Percentiles rank a stretch among this genome's conserved stretches.
These are phyloP conservation scores for Cryptomeria japonica DNA, from an alignment of 75 land plant species.

Conservation along the genomic window DNA sequence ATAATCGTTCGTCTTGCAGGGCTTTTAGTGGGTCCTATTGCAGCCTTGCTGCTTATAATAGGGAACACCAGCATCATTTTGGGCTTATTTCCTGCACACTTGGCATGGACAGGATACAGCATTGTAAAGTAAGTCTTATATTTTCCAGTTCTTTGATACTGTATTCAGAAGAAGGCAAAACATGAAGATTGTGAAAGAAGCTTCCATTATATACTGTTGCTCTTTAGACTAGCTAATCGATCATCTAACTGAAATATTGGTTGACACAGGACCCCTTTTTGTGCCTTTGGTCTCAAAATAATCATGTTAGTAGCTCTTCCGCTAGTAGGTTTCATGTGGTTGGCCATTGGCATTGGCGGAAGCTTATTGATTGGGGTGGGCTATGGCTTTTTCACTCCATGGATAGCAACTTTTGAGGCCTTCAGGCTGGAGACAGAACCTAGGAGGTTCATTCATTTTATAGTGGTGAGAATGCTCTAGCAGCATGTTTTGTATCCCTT, in stretches of 20 bases:
- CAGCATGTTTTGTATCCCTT: neutral
- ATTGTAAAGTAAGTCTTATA: constrained; percentile 35
- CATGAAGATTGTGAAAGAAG: neutral
- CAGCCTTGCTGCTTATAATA: constrained; percentile 46
- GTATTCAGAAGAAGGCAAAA: neutral
- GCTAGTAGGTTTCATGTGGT: constrained; percentile 55
- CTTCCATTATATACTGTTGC: neutral
- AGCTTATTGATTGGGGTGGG: constrained; percentile 79
- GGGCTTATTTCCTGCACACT: constrained; percentile 71
- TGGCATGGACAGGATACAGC: constrained; percentile 47
- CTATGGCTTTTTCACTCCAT: constrained; percentile 83
- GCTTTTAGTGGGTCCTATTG: constrained; percentile 60
- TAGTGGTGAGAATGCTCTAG: constrained; percentile 50
- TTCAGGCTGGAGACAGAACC: constrained; percentile 51
- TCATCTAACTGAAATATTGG: constrained; percentile 1
- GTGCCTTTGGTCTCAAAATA: constrained; percentile 51
- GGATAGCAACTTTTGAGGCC: constrained; percentile 90
- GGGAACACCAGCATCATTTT: constrained; percentile 69
- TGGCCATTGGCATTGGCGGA: constrained; percentile 50
- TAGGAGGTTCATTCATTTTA: constrained; percentile 43
- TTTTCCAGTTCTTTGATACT: neutral
- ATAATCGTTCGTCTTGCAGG: constrained; percentile 35
- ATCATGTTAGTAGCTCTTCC: constrained; percentile 57
- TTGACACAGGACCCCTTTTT: constrained; percentile 56
- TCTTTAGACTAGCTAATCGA: neutral